These are phyloP conservation scores for Venturia effusa DNA, from an alignment of 2,329 filamentous ascomycete species.

Conservation along the genomic window DNA sequence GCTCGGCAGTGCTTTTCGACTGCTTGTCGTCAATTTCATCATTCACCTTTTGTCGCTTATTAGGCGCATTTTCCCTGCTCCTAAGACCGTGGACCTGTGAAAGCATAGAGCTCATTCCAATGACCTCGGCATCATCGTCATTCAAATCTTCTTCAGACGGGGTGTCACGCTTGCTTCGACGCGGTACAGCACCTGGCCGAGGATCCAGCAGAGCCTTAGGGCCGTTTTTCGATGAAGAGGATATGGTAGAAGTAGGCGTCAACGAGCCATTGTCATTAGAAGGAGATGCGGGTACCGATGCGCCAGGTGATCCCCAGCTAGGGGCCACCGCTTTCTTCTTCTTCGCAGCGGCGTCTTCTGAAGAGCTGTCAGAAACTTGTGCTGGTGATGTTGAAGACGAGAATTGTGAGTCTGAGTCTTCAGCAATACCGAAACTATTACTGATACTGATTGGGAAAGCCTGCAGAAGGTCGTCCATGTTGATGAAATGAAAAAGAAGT, in stretches of 20 bases:
- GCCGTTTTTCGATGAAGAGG: background rate
- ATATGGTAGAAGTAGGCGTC: background rate
- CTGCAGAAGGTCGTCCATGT: background rate
- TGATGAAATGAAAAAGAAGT: background rate
- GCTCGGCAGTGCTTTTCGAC: background rate
- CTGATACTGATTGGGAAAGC: background rate
- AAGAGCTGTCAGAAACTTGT: background rate
- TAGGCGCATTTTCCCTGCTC: background rate
- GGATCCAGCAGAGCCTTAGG: background rate
- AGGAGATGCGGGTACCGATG: background rate
- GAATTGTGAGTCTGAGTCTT: background rate
- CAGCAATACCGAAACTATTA: background rate
- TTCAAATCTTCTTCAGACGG: background rate
- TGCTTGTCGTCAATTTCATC: background rate
- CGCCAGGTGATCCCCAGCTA: background rate
- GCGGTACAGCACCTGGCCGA: background rate
- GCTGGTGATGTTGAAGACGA: background rate
- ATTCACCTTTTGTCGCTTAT: background rate
- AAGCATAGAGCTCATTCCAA: slow-evolving; percentile 3
- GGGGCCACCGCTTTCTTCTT: background rate
- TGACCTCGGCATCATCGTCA: background rate
- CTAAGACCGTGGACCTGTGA: background rate
- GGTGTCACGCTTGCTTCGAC: background rate
- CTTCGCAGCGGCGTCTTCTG: background rate
- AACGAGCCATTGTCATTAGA: background rate